These are phyloP conservation scores for Incumbomyces delicatus DNA, from an alignment of 2,329 filamentous ascomycete genomes.

Conservation along the genomic window DNA sequence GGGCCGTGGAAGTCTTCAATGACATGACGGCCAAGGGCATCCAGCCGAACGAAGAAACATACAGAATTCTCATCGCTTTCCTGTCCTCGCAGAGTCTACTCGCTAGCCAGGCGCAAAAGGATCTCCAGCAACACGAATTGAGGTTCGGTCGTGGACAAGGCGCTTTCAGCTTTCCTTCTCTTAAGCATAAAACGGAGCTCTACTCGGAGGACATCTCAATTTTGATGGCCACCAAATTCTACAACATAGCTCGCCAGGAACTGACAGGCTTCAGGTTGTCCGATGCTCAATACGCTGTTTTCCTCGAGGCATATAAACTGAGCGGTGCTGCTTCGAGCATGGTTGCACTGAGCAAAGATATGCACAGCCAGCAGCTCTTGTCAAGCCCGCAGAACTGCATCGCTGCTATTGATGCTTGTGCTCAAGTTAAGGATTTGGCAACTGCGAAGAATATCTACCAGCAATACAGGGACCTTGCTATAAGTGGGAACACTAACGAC, in stretches of 20 bases:
- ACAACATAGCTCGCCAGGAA: slow-evolving; percentile 61
- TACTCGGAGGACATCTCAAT: slow-evolving; percentile 80
- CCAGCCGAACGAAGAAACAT: slow-evolving; percentile 71
- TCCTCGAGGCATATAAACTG: slow-evolving; percentile 80
- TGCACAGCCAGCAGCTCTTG: slow-evolving; percentile 66
- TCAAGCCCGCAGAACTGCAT: slow-evolving; percentile 78
- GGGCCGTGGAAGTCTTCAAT: slow-evolving; percentile 87
- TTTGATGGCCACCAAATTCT: slow-evolving; percentile 73
- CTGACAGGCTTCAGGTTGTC: slow-evolving; percentile 57
- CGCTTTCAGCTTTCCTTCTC: slow-evolving; percentile 80
- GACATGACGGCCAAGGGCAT: slow-evolving; percentile 89
- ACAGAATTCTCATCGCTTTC: slow-evolving; percentile 75
- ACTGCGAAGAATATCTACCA: slow-evolving; percentile 93
- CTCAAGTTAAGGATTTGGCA: slow-evolving; percentile 65
- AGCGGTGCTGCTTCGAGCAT: slow-evolving; percentile 76
- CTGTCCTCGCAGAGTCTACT: slow-evolving; percentile 73
- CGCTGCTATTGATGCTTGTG: slow-evolving; percentile 91
- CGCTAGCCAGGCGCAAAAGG: slow-evolving; percentile 60
- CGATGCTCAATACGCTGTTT: slow-evolving; percentile 69
- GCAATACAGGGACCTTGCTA: slow-evolving; percentile 81
- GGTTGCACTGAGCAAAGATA: slow-evolving; percentile 81
- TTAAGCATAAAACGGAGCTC: slow-evolving; percentile 77
- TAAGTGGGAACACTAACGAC: slow-evolving; percentile 55
- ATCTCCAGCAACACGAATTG: slow-evolving; percentile 68
- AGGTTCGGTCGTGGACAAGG: slow-evolving; percentile 80